Evolutionary conservation across 2,329 filamentous ascomycete genomes (phyloP).

Genomic region (Balansia obtecta): DNA sequence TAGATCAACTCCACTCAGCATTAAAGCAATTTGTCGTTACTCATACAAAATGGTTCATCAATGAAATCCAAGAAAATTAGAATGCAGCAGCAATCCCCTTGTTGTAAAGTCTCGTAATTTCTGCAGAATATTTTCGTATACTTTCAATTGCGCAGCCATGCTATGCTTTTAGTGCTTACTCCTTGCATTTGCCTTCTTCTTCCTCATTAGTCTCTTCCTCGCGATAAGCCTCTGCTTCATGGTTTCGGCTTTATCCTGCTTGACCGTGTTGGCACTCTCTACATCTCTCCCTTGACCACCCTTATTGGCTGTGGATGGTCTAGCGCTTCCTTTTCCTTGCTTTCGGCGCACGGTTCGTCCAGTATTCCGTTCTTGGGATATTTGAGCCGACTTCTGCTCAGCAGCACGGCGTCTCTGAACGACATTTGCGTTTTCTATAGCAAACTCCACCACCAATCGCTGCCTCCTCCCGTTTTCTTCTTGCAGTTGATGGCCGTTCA

Average conservation of each 20-base stretch:
- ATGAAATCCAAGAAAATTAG: background rate
- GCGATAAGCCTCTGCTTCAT: slow-evolving; percentile 67
- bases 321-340: background rate
- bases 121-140: slow-evolving; percentile 2
- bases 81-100: background rate
- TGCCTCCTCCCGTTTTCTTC: slow-evolving; percentile 65
- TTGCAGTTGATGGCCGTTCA: slow-evolving; percentile 63
- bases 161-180: slow-evolving; percentile 7
- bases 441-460: slow-evolving; percentile 87
- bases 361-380: slow-evolving; percentile 20
- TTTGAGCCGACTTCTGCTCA: slow-evolving; percentile 22
- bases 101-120: background rate
- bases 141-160: background rate
- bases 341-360: background rate
- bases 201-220: slow-evolving; percentile 69
- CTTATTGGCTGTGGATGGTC: background rate
- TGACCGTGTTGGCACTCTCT: slow-evolving; percentile 12
- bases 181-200: slow-evolving; percentile 43
- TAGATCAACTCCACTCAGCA: background rate
- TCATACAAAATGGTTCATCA: background rate
- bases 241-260: slow-evolving; percentile 22
- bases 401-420: slow-evolving; percentile 54
- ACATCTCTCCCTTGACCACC: slow-evolving; percentile 17
- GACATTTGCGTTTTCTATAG: slow-evolving; percentile 95
- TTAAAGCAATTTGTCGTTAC: background rate